Evolutionary conservation across 2,329 filamentous ascomycete genomes (phyloP).

Genomic region (Aspergillus aculeatinus): DNA sequence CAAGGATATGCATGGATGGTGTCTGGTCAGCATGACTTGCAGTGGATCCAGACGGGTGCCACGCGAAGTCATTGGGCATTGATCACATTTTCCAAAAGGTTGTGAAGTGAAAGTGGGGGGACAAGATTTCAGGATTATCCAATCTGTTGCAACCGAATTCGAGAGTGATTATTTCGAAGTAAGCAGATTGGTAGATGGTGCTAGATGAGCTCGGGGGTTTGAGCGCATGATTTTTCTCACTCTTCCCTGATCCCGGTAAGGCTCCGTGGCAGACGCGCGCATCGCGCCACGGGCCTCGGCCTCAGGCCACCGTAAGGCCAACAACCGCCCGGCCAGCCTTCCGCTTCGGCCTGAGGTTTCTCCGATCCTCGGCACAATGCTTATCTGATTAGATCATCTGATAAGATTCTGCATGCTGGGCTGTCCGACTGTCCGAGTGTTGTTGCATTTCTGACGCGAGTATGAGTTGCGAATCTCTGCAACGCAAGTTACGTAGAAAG

Average conservation of each 20-base stretch:
- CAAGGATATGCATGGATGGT: constrained; percentile 14
- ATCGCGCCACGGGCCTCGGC: constrained; percentile 1
- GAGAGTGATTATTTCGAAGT: not conserved
- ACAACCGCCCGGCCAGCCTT: not conserved
- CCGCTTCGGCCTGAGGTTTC: constrained; percentile 10
- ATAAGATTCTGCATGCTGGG: constrained; percentile 18
- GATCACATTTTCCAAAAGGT: constrained; percentile 3
- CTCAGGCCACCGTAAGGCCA: constrained; percentile 9
- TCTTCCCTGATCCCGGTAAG: not conserved
- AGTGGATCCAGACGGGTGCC: constrained; percentile 11
- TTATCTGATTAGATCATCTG: constrained; percentile 32
- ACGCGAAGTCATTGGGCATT: constrained; percentile 13
- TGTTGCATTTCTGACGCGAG: too few species aligned
- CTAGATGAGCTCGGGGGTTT: not conserved
- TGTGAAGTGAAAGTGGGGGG: not conserved
- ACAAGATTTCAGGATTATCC: not conserved
- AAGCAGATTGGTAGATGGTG: constrained; percentile 1
- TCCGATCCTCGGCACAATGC: constrained; percentile 18
- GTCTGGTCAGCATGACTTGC: constrained; percentile 15
- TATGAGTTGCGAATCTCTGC: too few species aligned
- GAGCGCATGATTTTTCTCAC: not conserved
- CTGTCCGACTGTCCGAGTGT: not conserved
- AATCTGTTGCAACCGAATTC: not conserved
- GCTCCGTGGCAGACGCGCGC: not conserved
- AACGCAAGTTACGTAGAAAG: too few species aligned